Base-by-base conservation (phyloP, 495 filamentous ascomycete genomes). In the Penicillium daleae region DNA sequence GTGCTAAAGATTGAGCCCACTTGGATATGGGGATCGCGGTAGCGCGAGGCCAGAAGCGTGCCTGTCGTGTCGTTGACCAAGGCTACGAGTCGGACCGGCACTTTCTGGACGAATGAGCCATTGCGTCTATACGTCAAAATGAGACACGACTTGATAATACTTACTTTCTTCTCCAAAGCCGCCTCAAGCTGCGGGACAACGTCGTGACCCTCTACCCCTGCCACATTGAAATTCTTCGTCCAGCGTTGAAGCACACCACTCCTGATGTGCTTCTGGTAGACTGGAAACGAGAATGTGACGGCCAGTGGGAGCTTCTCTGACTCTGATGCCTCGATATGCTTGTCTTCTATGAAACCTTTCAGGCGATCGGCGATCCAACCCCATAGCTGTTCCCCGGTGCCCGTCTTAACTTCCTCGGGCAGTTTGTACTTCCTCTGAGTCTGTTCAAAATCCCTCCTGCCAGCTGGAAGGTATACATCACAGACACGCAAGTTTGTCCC, bases 1-100 rank as follows among this genome's bases (percentile, higher is more conserved):
- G 94, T 98, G 64, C 94, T 93, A 74, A 98, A 97, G 70, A 98
- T 97, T 71, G 92, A 96, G 48, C 94, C 94, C 66, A 97, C 92
- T 74, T 86, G 90, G 78, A 94, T 89, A 56, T 87, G 85, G 9
- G 86, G 79, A 73, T 97, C 92, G 21, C 88, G 92, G 75, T 97
- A 97, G 21, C 87, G 87, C 32, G 93, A 96, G 57, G 94, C 93
- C 65, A 98, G 92, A 21, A 98, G 82, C 9, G 94, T 97, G 53
- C 94, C 94, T 5, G 92, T 97, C 37, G 94, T 98, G 75, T 98
- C 94, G 71, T 97, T 98, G 77, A 97, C 89, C 57, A 98, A 76
- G 29, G 94, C 94, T 3, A 89, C 89, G 29, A 97, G 83, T 71
- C 87, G 89, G 76, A 96, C 92, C 4, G 93, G 92, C 17, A 97